phyloP scores from a whole-genome alignment of 371 early-diverging fungal genomes.

The Saksenaea oblongispora region DNA sequence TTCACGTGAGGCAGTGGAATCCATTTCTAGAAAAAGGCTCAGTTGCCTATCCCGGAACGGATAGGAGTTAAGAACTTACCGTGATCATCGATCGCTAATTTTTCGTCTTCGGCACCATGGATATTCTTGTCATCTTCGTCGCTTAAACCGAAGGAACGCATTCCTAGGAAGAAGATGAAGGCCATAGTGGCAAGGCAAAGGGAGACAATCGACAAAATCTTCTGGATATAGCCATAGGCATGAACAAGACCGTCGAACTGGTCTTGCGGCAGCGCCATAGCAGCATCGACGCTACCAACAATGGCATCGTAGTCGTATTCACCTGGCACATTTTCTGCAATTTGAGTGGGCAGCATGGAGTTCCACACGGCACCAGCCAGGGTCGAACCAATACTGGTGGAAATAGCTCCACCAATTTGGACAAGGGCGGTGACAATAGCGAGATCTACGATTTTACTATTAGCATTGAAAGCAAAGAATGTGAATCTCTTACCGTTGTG shows the following conservation, averaged over 20 bases:
- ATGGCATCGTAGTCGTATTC: slow-evolving; percentile 24
- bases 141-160: slow-evolving; percentile 18
- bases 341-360: slow-evolving; percentile 33
- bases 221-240: slow-evolving; percentile 31
- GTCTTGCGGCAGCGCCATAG: slow-evolving; percentile 18
- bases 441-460: slow-evolving; percentile 19
- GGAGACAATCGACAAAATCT: slow-evolving; percentile 37
- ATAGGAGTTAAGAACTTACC: background rate
- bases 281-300: slow-evolving; percentile 15
- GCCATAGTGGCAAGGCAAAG: slow-evolving; percentile 22
- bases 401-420: slow-evolving; percentile 39
- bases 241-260: slow-evolving; percentile 15
- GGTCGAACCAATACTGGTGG: slow-evolving; percentile 44
- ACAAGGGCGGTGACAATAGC: slow-evolving; percentile 44
- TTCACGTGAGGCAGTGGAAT: background rate
- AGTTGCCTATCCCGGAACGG: background rate
- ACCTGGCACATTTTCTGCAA: slow-evolving; percentile 36
- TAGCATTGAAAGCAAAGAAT: too few species aligned
- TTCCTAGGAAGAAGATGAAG: slow-evolving; percentile 11
- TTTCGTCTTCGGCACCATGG: background rate
- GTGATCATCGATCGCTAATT: background rate
- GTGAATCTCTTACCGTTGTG: slow-evolving; percentile 13
- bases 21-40: background rate
- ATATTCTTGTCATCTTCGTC: slow-evolving; percentile 6
- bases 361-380: slow-evolving; percentile 53